Percentiles rank a stretch among this genome's conserved stretches.
These are phyloP conservation scores for Picochlorum sp. DNA, from an alignment of 139 green algal species.

Conservation along the genomic window DNA sequence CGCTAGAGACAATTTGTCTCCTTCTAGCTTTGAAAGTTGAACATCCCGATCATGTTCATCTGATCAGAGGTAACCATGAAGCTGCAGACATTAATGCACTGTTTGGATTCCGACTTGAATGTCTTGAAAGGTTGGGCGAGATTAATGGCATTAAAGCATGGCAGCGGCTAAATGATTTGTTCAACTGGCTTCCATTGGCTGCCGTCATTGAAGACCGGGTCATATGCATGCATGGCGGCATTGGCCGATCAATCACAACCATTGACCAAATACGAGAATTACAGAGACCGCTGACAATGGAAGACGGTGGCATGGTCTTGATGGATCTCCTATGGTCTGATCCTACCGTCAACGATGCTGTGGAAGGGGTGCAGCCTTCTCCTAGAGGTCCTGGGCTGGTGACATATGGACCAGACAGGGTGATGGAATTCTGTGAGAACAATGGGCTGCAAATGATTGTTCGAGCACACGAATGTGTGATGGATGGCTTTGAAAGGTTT, in stretches of 20 bases:
- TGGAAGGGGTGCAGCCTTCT: slow-evolving; percentile 88
- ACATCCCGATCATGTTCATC: slow-evolving; percentile 82
- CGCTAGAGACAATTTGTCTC: slow-evolving; percentile 80
- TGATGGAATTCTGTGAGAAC: slow-evolving; percentile 91
- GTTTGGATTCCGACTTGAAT: slow-evolving; percentile 98
- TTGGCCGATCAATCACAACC: slow-evolving; percentile 79
- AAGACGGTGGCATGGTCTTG: slow-evolving; percentile 80
- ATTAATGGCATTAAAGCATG: slow-evolving; percentile 73
- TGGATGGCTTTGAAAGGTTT: slow-evolving; percentile 99
- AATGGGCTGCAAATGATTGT: slow-evolving; percentile 99
- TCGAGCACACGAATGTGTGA: slow-evolving; percentile 98
- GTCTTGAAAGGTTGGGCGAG: slow-evolving; percentile 89
- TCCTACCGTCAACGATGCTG: slow-evolving; percentile 92
- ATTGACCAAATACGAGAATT: slow-evolving; percentile 88
- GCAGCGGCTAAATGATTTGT: slow-evolving; percentile 92
- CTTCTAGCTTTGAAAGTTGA: slow-evolving; percentile 95
- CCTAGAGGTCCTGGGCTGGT: slow-evolving; percentile 87
- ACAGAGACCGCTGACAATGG: slow-evolving; percentile 89
- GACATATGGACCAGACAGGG: slow-evolving; percentile 94
- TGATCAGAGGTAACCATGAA: slow-evolving; percentile 99
- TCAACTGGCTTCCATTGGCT: slow-evolving; percentile 97
- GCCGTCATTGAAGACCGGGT: slow-evolving; percentile 91
- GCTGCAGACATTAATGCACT: slow-evolving; percentile 96
- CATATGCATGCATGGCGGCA: slow-evolving; percentile 91
- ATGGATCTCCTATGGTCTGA: slow-evolving; percentile 99